Percentiles rank a stretch among this genome's conserved stretches.
Evolutionary conservation across 2,329 filamentous ascomycete species (phyloP).

Genomic region (Ophiostoma ips): DNA sequence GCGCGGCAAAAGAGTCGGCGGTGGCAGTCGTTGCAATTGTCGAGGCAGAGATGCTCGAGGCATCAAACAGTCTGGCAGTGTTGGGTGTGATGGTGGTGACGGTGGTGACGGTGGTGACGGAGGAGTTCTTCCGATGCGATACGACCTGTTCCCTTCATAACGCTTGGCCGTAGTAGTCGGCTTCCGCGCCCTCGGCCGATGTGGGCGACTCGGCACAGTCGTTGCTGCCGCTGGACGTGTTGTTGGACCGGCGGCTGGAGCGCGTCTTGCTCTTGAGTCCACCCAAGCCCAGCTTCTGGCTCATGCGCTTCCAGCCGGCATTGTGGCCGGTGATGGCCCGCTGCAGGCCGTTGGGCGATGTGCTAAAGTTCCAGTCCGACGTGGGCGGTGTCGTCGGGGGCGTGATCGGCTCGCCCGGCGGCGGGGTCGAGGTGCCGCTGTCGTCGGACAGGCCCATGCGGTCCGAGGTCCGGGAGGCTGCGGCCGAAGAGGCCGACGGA

Average conservation of each 20-base stretch:
- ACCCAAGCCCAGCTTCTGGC: conserved; percentile 38
- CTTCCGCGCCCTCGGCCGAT: conserved; percentile 18
- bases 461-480: conserved; percentile 25
- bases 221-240: conserved; percentile 28
- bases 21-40: too few relatives aligned
- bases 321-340: conserved; percentile 39
- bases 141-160: conserved; percentile 48
- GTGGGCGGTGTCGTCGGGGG: conserved; percentile 60
- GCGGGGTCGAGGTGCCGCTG: conserved; percentile 44
- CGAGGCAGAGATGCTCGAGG: too few relatives aligned
- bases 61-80: conserved; percentile 16
- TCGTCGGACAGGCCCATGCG: conserved; percentile 48
- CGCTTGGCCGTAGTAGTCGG: conserved; percentile 18
- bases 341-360: conserved; percentile 39
- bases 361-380: conserved; percentile 38
- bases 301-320: conserved; percentile 51
- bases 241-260: conserved; percentile 28
- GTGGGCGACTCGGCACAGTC: conserved; percentile 14
- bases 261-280: conserved; percentile 37
- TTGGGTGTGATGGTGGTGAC: conserved; percentile 13
- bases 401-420: conserved; percentile 50
- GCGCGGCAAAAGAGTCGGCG: too few relatives aligned
- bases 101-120: conserved; percentile 4
- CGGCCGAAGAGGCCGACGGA: conserved; percentile 28
- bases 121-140: conserved; percentile 27